Percentiles rank a stretch among this genome's conserved stretches.
Evolutionary conservation across 2,329 filamentous ascomycete species (phyloP).

Genomic region (Dactylellina haptotyla): DNA sequence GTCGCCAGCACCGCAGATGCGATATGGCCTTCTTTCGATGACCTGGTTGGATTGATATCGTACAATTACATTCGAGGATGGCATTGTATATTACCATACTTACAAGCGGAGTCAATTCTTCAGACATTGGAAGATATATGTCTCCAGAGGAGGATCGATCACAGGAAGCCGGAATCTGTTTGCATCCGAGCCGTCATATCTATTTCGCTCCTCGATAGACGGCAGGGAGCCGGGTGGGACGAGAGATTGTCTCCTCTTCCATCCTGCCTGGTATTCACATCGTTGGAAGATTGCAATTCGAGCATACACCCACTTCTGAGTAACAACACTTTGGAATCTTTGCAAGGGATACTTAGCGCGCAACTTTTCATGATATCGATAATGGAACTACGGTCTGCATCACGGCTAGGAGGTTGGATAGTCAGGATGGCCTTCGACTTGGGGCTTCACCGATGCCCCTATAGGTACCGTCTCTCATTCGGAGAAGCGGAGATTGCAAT

Average conservation of each 20-base stretch:
- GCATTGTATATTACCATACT: constrained; percentile 69
- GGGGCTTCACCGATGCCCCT: constrained; percentile 70
- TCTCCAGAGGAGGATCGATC: constrained; percentile 58
- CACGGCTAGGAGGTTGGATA: constrained; percentile 68
- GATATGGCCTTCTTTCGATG: constrained; percentile 63
- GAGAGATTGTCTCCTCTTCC: constrained; percentile 60
- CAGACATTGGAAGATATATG: constrained; percentile 64
- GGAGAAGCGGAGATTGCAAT: constrained; percentile 64
- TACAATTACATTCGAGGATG: constrained; percentile 69
- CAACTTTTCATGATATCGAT: constrained; percentile 69
- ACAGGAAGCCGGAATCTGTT: constrained; percentile 61
- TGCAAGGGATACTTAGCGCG: constrained; percentile 67
- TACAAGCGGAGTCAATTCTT: constrained; percentile 68
- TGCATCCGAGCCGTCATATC: constrained; percentile 67
- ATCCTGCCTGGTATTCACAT: constrained; percentile 64
- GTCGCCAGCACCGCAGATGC: constrained; percentile 46
- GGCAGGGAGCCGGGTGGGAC: constrained; percentile 61
- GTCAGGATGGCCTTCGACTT: constrained; percentile 69
- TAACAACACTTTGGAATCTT: constrained; percentile 64
- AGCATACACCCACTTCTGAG: constrained; percentile 65
- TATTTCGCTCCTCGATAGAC: constrained; percentile 67
- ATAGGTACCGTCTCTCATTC: constrained; percentile 66
- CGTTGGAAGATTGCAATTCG: constrained; percentile 66
- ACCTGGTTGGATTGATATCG: constrained; percentile 65
- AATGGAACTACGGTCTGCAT: constrained; percentile 69